Evolutionary conservation across 1,284 basidiomycete genomes (phyloP), one percentile per base, ranked within the genome.

Genomic region (Leccinum subfulvum): DNA sequence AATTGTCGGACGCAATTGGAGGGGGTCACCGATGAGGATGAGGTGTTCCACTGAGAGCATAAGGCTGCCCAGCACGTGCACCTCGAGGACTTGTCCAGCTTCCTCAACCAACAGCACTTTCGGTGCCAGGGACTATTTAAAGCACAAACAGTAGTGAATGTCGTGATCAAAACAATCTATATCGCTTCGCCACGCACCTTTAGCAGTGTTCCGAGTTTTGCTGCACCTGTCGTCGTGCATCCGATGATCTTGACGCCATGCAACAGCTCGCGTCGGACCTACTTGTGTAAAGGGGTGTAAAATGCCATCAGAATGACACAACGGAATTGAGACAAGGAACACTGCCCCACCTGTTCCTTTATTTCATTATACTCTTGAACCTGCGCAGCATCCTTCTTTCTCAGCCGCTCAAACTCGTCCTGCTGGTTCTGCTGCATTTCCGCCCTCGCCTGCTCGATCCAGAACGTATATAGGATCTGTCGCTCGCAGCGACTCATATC

Each of bases 81-180:
- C 85, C 73, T 92, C 90, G 14, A 91, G 79, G 0, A 92, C 88
- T 75, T 92, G 90, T 0, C 90, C 90, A 0, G 90, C 90, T 71
- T 92, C 90, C 71, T 89, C 86, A 1, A 89, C 82, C 37, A 89
- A 73, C 62, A 89, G 69, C 5, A 88, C 81, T 47, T 79, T 80
- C 0, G 86, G 86, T 7, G 74, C 72, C 7, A 87, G 66, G 1
- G 81, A 80, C 84, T 89, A 62, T 2, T 39, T 7, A 21, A 47
- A 3, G n/a, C 3, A 7, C 30, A 68, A 2, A 71, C 33, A 14
- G 11, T 28, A 13, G 44, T 47, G 2, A 47, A 18, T 13, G 18
- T 21, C 3, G 44, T 47, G 18, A 47, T 47, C 18, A n/a, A 47
- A 11, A 39, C 3, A 1, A 64, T 52, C 23, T 14, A 30, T 8